These are phyloP conservation scores for Ceratobasidium sp. DNA, from an alignment of 1,284 basidiomycete genomes.

Conservation along the genomic window DNA sequence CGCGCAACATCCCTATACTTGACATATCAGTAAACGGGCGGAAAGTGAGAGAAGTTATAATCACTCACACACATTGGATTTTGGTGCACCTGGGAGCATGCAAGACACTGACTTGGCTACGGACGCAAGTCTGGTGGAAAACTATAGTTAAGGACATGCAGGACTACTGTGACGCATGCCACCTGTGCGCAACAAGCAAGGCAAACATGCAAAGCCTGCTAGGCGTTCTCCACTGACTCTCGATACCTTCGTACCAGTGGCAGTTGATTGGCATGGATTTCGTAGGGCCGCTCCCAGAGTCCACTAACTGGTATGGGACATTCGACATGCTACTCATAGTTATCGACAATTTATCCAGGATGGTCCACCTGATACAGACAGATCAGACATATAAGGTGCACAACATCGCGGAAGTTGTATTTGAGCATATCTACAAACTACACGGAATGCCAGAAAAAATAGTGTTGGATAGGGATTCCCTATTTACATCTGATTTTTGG, in stretches of 20 bases:
- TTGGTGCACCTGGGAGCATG: slow-evolving; percentile 45
- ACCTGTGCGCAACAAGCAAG: slow-evolving; percentile 31
- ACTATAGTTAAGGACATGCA: slow-evolving; percentile 42
- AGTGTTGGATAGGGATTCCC: slow-evolving; percentile 57
- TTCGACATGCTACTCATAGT: slow-evolving; percentile 54
- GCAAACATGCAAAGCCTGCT: slow-evolving; percentile 26
- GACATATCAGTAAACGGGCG: slow-evolving; percentile 43
- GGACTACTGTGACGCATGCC: slow-evolving; percentile 43
- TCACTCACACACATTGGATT: slow-evolving; percentile 22
- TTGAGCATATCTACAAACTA: slow-evolving; percentile 45
- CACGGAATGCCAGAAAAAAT: slow-evolving; percentile 57
- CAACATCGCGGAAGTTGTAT: slow-evolving; percentile 47
- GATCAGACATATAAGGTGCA: slow-evolving; percentile 42
- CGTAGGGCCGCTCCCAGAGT: slow-evolving; percentile 55
- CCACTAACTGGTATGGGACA: slow-evolving; percentile 49
- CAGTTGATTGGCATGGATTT: slow-evolving; percentile 55
- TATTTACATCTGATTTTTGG: slow-evolving; percentile 57
- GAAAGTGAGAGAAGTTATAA: slow-evolving; percentile 34
- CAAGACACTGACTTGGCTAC: slow-evolving; percentile 44
- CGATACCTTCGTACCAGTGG: slow-evolving; percentile 46
- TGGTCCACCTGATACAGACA: slow-evolving; percentile 45
- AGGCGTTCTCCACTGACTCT: slow-evolving; percentile 46
- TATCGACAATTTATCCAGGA: slow-evolving; percentile 53
- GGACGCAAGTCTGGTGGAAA: slow-evolving; percentile 47
- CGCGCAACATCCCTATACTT: too few relatives aligned